phyloP scores from a whole-genome alignment of 352 stramenopile species.

The Phytophthora cajani region DNA sequence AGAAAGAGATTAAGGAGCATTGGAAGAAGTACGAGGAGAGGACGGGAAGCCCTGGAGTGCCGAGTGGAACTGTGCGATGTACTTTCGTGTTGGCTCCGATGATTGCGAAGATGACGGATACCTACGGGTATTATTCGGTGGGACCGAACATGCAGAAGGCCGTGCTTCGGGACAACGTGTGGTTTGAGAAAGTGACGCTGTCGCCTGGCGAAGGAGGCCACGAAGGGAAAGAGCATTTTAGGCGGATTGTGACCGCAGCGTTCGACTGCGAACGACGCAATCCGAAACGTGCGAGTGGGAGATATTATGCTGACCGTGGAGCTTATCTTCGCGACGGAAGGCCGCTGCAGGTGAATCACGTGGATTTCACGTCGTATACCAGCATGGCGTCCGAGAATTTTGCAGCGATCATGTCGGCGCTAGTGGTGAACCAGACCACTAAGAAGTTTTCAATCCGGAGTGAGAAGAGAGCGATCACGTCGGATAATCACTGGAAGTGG shows the following conservation, averaged over 20 bases:
- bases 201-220: background rate
- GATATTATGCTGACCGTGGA: background rate
- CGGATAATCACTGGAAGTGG: background rate
- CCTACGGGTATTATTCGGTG: background rate
- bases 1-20: background rate
- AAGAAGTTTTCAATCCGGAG: background rate
- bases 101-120: background rate
- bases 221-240: constrained; percentile 1
- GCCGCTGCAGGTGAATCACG: constrained; percentile 10
- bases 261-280: constrained; percentile 9
- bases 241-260: background rate
- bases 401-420: constrained; percentile 6
- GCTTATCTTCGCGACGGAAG: constrained; percentile 7
- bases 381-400: background rate
- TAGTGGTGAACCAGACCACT: constrained; percentile 11
- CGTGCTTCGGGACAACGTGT: background rate
- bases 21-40: background rate
- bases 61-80: background rate
- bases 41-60: background rate
- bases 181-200: background rate
- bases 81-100: background rate
- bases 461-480: background rate
- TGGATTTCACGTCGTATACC: constrained; percentile 5
- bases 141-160: background rate
- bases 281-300: background rate